phyloP scores from a whole-genome alignment of 2,329 filamentous ascomycete genomes.

The Cladophialophora psammophila region DNA sequence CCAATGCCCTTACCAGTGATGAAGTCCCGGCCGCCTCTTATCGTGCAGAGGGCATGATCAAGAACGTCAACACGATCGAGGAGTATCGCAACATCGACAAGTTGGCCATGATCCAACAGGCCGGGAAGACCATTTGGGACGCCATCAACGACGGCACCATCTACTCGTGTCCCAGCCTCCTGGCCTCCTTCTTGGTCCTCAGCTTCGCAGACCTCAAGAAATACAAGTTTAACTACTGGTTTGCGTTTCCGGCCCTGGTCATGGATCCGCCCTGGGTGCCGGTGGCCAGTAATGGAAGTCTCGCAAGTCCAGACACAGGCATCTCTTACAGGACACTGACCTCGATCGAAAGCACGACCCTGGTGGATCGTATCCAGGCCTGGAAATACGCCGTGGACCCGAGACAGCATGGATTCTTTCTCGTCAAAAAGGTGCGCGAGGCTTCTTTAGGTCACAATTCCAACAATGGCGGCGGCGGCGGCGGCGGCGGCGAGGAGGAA shows the following conservation, averaged over 20 bases:
- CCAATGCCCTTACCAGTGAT: constrained; percentile 81
- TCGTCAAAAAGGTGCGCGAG: constrained; percentile 76
- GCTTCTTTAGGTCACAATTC: constrained; percentile 14
- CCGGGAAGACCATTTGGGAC: constrained; percentile 92
- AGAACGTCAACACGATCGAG: constrained; percentile 95
- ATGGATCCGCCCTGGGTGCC: constrained; percentile 84
- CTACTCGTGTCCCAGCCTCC: constrained; percentile 89
- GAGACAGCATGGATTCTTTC: constrained; percentile 91
- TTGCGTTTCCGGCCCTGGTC: constrained; percentile 91
- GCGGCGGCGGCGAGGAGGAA: constrained; percentile 46
- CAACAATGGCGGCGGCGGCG: constrained; percentile 42
- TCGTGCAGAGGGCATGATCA: constrained; percentile 90
- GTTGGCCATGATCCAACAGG: constrained; percentile 75
- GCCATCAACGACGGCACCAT: constrained; percentile 96
- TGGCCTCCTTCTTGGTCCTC: constrained; percentile 86
- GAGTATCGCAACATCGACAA: constrained; percentile 89
- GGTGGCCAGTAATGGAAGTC: constrained; percentile 40
- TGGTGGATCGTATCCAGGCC: constrained; percentile 84
- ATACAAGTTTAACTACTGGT: constrained; percentile 98
- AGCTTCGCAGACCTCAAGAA: constrained; percentile 97
- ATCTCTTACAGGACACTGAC: constrained; percentile 57
- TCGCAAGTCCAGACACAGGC: constrained; percentile 38
- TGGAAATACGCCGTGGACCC: constrained; percentile 85
- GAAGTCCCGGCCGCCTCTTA: constrained; percentile 76
- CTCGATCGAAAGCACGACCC: constrained; percentile 73